These are phyloP conservation scores for Hypoxylon fuscum DNA, from an alignment of 495 filamentous ascomycete species.

Conservation along the genomic window DNA sequence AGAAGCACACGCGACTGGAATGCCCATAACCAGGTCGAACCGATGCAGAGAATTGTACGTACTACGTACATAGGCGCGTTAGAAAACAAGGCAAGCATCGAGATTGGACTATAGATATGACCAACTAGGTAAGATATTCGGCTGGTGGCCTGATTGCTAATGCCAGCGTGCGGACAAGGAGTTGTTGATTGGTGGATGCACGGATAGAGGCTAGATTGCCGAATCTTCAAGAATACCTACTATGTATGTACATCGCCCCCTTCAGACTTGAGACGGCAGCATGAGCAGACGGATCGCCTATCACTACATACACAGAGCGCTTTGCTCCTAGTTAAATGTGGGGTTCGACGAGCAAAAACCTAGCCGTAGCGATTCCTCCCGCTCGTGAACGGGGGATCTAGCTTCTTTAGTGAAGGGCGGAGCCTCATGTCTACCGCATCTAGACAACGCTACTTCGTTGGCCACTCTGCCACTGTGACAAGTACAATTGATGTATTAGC, in stretches of 20 bases:
- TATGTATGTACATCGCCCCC: too few relatives aligned
- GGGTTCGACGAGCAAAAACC: neutral
- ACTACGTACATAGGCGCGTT: too few relatives aligned
- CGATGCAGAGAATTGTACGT: too few relatives aligned
- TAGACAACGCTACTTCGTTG: neutral
- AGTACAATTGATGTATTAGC: neutral
- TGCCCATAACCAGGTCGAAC: too few relatives aligned
- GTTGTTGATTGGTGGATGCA: neutral
- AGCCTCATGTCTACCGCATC: neutral
- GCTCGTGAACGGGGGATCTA: constrained; percentile 1
- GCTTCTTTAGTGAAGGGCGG: neutral
- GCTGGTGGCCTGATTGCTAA: neutral
- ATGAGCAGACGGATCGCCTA: neutral
- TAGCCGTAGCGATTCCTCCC: neutral
- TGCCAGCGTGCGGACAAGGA: neutral
- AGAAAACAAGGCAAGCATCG: too few relatives aligned
- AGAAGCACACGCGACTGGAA: too few relatives aligned
- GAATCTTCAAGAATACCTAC: neutral
- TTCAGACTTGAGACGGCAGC: neutral
- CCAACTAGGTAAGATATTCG: neutral
- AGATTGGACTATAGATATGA: too few relatives aligned
- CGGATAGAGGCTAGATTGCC: neutral
- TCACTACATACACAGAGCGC: neutral
- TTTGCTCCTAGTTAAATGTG: constrained; percentile 5
- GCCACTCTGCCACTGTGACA: neutral